Base-by-base conservation (phyloP, 495 filamentous ascomycete species). In the Trypethelium eluteriae region DNA sequence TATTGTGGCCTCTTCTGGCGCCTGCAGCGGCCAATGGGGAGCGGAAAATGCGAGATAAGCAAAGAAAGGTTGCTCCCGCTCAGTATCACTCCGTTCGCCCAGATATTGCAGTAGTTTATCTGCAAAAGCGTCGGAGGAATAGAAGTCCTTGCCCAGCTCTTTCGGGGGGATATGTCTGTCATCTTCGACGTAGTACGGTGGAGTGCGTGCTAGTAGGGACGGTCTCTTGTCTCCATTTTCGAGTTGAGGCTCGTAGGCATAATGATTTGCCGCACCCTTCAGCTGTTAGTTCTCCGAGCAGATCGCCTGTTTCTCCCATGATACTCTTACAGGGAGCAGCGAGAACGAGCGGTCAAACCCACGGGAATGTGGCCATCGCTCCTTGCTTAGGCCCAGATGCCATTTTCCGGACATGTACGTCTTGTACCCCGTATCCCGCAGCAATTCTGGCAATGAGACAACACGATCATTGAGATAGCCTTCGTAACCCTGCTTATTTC, bases 321-420 rank as follows among this genome's bases (percentile, higher is more conserved):
- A 34, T 10, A 4, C 14, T n/a, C 79, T 79, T 14, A 79, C 81
- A 0, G 81, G 80, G 4, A 83, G 70, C 62, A 80, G 76, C n/a
- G 81, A 76, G 18, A 82, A 78, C 2, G 76, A 79, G 12, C 79
- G 75, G 11, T 78, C 75, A 62, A 84, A 82, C 0, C 81, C 81
- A 14, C 81, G 70, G 16, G 70, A 72, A 46, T 74, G 75, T 0
- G 81, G 80, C 14, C 73, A 76, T n/a, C 75, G 71, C 39, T 78
- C 74, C 10, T 73, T 72, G 5, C 74, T 76, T 12, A 82, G 64
- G 2, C 79, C 80, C 12, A 82, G 69, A 75, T 83, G 80, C 84
- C 84, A 86, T 73, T 87, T 86, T 0, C 83, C 84, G 7, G 80
- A 78, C 81, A 86, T 84, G 11, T 85, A 62, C n/a, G 84, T 86